These are phyloP conservation scores for Poa pratensis DNA, from an alignment of 176 grass and related monocot genomes.

Conservation along the genomic window DNA sequence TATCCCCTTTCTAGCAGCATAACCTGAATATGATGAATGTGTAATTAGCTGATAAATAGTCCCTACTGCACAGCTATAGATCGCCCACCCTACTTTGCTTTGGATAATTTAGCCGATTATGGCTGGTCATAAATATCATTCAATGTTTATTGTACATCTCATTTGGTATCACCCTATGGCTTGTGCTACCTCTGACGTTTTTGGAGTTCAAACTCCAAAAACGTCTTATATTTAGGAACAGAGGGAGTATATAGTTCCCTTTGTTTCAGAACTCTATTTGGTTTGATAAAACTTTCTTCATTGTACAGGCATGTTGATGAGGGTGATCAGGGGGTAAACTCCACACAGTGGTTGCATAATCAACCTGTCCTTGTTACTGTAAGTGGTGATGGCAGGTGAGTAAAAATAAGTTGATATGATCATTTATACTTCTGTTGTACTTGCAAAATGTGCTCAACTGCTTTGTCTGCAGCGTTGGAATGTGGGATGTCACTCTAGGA, in stretches of 20 bases:
- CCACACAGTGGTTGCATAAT: constrained; percentile 72
- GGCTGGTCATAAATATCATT: neutral
- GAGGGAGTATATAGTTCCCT: neutral
- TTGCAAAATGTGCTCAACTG: constrained; percentile 34
- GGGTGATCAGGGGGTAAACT: constrained; percentile 86
- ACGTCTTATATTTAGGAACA: too few species aligned
- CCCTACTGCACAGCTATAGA: constrained; percentile 11
- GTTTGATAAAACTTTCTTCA: constrained; percentile 20
- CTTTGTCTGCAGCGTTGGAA: constrained; percentile 59
- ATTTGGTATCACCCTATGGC: constrained; percentile 1
- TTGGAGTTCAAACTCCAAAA: too few species aligned
- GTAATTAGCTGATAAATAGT: neutral
- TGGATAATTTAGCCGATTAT: constrained; percentile 13
- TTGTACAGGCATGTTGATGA: constrained; percentile 69
- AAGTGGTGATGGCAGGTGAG: constrained; percentile 87
- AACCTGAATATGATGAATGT: neutral
- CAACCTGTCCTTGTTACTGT: constrained; percentile 84
- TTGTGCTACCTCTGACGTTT: neutral
- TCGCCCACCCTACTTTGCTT: neutral
- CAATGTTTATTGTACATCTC: constrained; percentile 4
- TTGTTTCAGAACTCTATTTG: constrained; percentile 26
- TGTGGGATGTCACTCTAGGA: constrained; percentile 93
- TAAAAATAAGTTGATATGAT: constrained; percentile 13
- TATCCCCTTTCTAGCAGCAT: constrained; percentile 27
- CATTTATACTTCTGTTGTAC: constrained; percentile 36